Evolutionary conservation across 306 rosid genomes (phyloP).

Genomic region (Glycine soja): DNA sequence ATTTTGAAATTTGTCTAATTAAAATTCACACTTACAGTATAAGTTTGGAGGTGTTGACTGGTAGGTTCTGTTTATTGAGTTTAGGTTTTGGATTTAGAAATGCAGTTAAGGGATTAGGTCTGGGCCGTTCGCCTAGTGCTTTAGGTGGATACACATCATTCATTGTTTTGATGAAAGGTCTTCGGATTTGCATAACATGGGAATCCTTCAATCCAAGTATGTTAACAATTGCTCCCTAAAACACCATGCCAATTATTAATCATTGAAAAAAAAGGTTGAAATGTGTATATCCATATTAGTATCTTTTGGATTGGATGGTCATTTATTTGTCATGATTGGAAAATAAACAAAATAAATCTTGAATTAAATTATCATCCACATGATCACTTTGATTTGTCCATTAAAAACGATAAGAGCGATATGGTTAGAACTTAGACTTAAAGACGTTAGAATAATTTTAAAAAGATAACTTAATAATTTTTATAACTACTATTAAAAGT

Average conservation of each 20-base stretch:
- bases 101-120: neutral
- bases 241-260: neutral
- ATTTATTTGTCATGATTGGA: too few species aligned
- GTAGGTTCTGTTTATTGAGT: neutral
- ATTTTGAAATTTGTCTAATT: neutral
- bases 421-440: too few species aligned
- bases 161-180: neutral
- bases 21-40: neutral
- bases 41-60: neutral
- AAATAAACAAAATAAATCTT: too few species aligned
- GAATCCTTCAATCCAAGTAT: constrained; percentile 4
- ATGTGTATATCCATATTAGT: constrained; percentile 7
- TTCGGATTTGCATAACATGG: neutral
- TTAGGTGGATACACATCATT: constrained; percentile 17
- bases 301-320: too few species aligned
- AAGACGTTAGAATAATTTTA: too few species aligned
- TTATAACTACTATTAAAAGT: too few species aligned
- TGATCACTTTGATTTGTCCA: too few species aligned
- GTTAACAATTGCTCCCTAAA: constrained; percentile 24
- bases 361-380: too few species aligned
- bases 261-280: neutral
- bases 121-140: neutral
- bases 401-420: too few species aligned
- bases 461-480: too few species aligned
- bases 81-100: neutral